A percentile compares a stretch with the other conserved stretches of the same genome.
Evolutionary conservation across 108 stramenopile species (phyloP).

Genomic region (Cyclotella atomus): DNA sequence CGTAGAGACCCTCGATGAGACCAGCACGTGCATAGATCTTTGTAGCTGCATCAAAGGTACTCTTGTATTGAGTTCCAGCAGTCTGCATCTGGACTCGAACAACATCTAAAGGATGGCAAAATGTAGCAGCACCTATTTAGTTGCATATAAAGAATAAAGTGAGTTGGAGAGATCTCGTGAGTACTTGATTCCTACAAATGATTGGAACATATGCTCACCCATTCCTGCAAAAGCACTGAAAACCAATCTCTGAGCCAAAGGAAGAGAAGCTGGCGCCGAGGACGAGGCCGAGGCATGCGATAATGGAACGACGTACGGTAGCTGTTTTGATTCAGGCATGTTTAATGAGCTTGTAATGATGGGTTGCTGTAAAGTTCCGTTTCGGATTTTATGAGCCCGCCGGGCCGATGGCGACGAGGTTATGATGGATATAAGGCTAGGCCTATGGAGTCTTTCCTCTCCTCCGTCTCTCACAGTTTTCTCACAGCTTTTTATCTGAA

Average conservation of each 20-base stretch:
- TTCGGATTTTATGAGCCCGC: no score
- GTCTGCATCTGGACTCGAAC: conserved; percentile 49
- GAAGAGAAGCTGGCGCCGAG: conserved; percentile 7
- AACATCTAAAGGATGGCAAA: conserved; percentile 47
- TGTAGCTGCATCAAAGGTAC: conserved; percentile 28
- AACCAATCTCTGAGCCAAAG: conserved; percentile 21
- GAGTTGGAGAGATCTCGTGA: no score
- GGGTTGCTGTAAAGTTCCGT: no score
- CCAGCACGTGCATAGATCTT: conserved; percentile 35
- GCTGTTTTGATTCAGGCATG: conserved; percentile 25
- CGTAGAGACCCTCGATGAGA: conserved; percentile 37
- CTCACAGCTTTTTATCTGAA: no score
- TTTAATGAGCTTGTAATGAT: not conserved
- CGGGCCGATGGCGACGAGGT: no score
- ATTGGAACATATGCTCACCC: conserved; percentile 12
- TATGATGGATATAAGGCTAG: no score
- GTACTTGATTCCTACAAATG: no score
- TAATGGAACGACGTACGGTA: no score
- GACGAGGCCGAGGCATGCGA: no score
- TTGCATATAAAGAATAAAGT: no score
- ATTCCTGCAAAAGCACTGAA: conserved; percentile 34
- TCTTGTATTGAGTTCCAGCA: conserved; percentile 29
- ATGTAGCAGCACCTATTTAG: conserved; percentile 30
- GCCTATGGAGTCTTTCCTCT: no score
- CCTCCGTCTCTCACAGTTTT: no score